Percentiles rank a stretch among this genome's conserved stretches.
Conservation (phyloP, 2,329 filamentous ascomycete species). For the Pezicula neosporulosa region DNA sequence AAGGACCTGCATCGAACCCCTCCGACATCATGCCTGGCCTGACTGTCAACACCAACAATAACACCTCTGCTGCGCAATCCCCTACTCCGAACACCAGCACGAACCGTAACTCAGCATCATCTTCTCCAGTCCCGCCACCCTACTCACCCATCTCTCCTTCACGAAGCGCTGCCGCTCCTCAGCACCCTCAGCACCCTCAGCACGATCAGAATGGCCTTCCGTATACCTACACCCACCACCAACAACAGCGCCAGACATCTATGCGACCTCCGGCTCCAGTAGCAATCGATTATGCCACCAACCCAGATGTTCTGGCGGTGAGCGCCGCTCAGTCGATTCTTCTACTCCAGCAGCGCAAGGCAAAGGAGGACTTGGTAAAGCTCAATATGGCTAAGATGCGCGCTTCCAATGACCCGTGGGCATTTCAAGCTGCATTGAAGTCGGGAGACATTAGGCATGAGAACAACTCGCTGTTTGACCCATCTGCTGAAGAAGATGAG, state of each 20-base stretch:
- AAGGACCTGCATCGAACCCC: background rate
- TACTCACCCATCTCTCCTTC: constrained; percentile 29
- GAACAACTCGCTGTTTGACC: constrained; percentile 15
- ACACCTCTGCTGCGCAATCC: constrained; percentile 1
- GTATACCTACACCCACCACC: constrained; percentile 40
- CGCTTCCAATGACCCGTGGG: constrained; percentile 67
- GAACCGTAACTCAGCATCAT: constrained; percentile 15
- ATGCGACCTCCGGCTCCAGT: constrained; percentile 38
- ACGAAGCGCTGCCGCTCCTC: constrained; percentile 9
- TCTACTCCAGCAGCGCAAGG: constrained; percentile 79
- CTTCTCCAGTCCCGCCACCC: constrained; percentile 23
- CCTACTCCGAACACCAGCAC: constrained; percentile 1
- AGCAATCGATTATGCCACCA: constrained; percentile 57
- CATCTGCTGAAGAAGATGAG: constrained; percentile 24
- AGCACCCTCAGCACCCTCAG: constrained; percentile 10
- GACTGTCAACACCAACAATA: constrained; percentile 17
- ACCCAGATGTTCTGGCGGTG: constrained; percentile 84
- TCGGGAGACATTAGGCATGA: constrained; percentile 51
- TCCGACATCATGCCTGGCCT: constrained; percentile 18
- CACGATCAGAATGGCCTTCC: background rate
- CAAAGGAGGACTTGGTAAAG: constrained; percentile 68
- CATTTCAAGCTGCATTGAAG: constrained; percentile 66
- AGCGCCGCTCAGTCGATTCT: constrained; percentile 82
- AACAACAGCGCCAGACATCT: constrained; percentile 36
- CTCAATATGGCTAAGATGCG: constrained; percentile 68